Evolutionary conservation across 2,329 filamentous ascomycete genomes (phyloP).

Genomic region (Exutisphaerella laricina): DNA sequence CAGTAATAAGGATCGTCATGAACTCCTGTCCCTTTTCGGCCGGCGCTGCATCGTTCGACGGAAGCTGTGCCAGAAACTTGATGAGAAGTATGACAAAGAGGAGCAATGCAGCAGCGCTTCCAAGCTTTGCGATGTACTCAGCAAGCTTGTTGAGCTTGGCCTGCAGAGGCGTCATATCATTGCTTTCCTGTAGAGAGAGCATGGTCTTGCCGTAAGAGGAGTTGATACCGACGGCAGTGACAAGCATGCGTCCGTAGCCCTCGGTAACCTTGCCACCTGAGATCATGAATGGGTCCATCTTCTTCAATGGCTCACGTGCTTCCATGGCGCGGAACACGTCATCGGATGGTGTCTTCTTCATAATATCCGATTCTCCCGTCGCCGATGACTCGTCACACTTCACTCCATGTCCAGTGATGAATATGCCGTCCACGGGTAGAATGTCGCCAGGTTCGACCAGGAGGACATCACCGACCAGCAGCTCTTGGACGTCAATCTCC

Average conservation of each 20-base stretch:
- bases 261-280: slow-evolving; percentile 76
- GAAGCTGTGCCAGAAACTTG: slow-evolving; percentile 69
- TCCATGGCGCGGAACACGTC: slow-evolving; percentile 63
- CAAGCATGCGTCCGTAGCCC: slow-evolving; percentile 68
- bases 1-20: slow-evolving; percentile 57
- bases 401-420: slow-evolving; percentile 61
- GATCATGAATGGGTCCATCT: slow-evolving; percentile 78
- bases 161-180: slow-evolving; percentile 72
- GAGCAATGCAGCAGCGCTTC: slow-evolving; percentile 69
- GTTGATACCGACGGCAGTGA: slow-evolving; percentile 67
- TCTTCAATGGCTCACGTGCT: slow-evolving; percentile 56
- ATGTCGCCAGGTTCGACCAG: slow-evolving; percentile 68
- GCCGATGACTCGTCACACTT: slow-evolving; percentile 70
- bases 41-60: slow-evolving; percentile 48
- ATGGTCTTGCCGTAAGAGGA: slow-evolving; percentile 72
- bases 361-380: slow-evolving; percentile 68
- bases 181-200: slow-evolving; percentile 70
- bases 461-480: slow-evolving; percentile 69
- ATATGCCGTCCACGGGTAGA: slow-evolving; percentile 66
- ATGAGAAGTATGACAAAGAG: slow-evolving; percentile 84
- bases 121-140: slow-evolving; percentile 73
- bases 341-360: slow-evolving; percentile 61
- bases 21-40: slow-evolving; percentile 71
- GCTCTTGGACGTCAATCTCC: slow-evolving; percentile 64
- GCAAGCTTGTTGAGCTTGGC: slow-evolving; percentile 71